Base-by-base conservation (phyloP, 352 stramenopile genomes). In the Globisporangium splendens region DNA sequence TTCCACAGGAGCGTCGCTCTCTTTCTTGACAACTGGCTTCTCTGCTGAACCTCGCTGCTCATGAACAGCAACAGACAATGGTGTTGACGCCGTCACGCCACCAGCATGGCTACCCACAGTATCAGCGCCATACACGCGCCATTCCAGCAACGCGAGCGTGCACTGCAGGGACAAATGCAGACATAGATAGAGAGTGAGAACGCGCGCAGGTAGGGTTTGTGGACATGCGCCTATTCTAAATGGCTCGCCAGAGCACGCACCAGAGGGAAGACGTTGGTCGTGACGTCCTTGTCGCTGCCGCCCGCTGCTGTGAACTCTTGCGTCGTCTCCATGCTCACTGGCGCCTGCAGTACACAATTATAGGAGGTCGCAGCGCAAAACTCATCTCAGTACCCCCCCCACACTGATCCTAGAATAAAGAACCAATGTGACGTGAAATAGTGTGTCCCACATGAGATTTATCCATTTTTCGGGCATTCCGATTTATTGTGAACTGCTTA, bases 221-320 rank as follows among this genome's bases (percentile, higher is more conserved):
- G 28, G 3, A 8, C 5, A 31, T 5, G 24, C 24, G 24, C 24
- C 24, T 6, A 5, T 5, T 31, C 24, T 31, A 2, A 5, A 31
- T 31, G 24, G n/a, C n/a, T 5, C 5, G 28, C 28, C 28, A 10
- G 28, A 46, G 13, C 17, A 70, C 69, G 56, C 70, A 86, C 75
- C 48, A 86, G 69, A 17, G 65, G 66, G 52, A 81, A 86, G 41
- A 68, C 65, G 46, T 68, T 86, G 31, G 75, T 83, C 60, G 48
- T 46, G 39, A 49, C 35, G 38, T 42, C 39, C 20, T 42, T n/a
- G 22, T 44, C 43, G 39, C 46, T 31, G 21, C 24, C 28, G 38
- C 31, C 42, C 38, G 21, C 43, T 8, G 18, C 33, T 20, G 28
- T n/a, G 39, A 44, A 18, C 10, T 15, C 17, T n/a, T n/a, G 39